Conservation (phyloP, 768 basidiomycete species). For the Lactarius pseudohatsudake region DNA sequence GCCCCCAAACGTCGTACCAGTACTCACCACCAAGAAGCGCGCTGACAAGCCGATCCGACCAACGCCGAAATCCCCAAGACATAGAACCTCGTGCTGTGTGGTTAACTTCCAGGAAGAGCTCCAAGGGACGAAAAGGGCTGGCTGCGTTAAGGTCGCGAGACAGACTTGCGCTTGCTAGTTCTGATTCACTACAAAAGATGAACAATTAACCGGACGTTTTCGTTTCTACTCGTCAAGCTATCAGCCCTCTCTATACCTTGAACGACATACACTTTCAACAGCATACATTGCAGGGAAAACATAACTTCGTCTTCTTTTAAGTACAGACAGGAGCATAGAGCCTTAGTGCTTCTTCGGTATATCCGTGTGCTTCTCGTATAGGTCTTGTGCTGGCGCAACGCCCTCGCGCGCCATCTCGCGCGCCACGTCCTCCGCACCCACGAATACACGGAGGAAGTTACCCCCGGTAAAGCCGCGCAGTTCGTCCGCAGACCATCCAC, state of each 20-base stretch:
- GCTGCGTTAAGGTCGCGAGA: no score
- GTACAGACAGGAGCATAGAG: background rate
- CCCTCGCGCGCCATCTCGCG: slow-evolving; percentile 55
- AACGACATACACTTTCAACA: background rate
- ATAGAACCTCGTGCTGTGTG: no score
- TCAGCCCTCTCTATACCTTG: background rate
- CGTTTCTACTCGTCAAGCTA: no score
- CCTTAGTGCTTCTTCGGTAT: slow-evolving; percentile 37
- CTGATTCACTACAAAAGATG: no score
- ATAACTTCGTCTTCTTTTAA: background rate
- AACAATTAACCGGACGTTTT: no score
- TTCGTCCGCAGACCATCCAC: slow-evolving; percentile 84
- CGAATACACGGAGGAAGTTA: slow-evolving; percentile 81
- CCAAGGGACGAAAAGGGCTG: no score
- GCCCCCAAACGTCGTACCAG: no score
- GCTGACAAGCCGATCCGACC: no score
- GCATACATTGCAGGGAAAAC: background rate
- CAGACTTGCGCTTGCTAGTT: no score
- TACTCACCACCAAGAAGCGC: no score
- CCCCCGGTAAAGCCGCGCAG: slow-evolving; percentile 80
- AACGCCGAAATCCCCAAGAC: no score
- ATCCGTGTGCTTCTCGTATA: slow-evolving; percentile 79
- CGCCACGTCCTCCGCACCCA: slow-evolving; percentile 71
- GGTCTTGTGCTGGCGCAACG: slow-evolving; percentile 55
- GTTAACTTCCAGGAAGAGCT: no score